Evolutionary conservation across 176 grass and related monocot genomes (phyloP).

Genomic region (Pharus latifolius): DNA sequence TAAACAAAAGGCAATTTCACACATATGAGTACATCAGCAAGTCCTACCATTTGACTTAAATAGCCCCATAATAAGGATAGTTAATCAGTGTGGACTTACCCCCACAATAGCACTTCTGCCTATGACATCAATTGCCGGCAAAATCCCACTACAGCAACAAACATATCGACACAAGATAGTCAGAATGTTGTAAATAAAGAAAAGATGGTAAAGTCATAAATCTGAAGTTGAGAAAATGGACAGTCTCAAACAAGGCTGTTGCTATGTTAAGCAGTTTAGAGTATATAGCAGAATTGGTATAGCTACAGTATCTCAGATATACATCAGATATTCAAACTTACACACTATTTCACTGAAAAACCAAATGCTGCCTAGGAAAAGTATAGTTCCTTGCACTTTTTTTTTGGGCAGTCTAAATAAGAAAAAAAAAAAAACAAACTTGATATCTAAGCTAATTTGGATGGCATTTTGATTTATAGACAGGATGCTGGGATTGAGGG

Average conservation of each 20-base stretch:
- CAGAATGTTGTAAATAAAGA: neutral
- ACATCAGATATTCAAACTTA: too few species aligned
- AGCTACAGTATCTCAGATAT: neutral
- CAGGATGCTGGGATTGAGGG: too few species aligned
- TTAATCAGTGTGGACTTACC: constrained; percentile 33
- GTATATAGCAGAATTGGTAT: neutral
- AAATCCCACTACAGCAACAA: constrained; percentile 66
- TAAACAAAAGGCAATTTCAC: neutral
- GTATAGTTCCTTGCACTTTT: too few species aligned
- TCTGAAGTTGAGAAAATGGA: neutral
- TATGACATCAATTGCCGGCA: constrained; percentile 81
- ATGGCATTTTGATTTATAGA: too few species aligned
- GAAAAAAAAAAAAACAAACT: too few species aligned
- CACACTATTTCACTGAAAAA: too few species aligned
- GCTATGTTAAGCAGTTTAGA: neutral
- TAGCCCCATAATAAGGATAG: neutral
- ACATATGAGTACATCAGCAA: too few species aligned
- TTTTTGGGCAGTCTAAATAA: too few species aligned
- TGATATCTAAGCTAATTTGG: too few species aligned
- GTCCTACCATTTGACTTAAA: neutral
- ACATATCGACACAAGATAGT: neutral
- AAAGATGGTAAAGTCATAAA: neutral
- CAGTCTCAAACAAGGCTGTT: neutral
- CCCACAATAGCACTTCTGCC: constrained; percentile 58
- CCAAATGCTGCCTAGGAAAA: too few species aligned